A percentile compares a stretch with the other conserved stretches of the same genome.
Conservation (phyloP, 306 rosid genomes). For the Cajanus cajan region DNA sequence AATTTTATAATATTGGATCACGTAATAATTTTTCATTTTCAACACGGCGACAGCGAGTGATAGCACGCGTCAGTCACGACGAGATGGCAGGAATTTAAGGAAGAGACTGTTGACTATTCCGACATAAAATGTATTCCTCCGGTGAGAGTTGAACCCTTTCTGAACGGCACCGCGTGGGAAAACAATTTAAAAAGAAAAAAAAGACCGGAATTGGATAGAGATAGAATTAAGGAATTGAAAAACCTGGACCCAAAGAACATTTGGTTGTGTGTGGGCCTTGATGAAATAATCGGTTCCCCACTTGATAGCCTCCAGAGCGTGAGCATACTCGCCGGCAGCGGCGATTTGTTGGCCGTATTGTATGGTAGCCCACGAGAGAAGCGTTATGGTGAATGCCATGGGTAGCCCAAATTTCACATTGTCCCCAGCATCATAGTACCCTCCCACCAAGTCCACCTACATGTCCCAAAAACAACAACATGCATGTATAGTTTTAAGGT, state of each 20-base stretch:
- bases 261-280: slow-evolving; percentile 75
- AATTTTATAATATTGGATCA: no score
- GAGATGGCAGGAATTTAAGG: slow-evolving; percentile 9
- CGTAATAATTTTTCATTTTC: no score
- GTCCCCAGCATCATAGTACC: slow-evolving; percentile 92
- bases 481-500: background rate
- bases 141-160: no score
- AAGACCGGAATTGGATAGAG: background rate
- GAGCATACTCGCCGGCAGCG: slow-evolving; percentile 61
- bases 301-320: slow-evolving; percentile 79
- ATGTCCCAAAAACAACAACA: background rate
- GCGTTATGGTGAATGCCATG: slow-evolving; percentile 82
- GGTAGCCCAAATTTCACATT: slow-evolving; percentile 85
- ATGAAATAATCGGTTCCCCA: slow-evolving; percentile 95
- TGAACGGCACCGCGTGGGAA: no score
- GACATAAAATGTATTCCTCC: slow-evolving; percentile 3
- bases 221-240: slow-evolving; percentile 28
- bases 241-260: slow-evolving; percentile 69
- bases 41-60: no score
- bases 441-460: slow-evolving; percentile 91
- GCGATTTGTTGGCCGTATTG: slow-evolving; percentile 52
- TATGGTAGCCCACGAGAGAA: slow-evolving; percentile 78
- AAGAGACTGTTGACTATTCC: slow-evolving; percentile 8
- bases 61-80: slow-evolving; percentile 36
- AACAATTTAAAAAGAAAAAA: no score